Percentiles rank a stretch among this genome's conserved stretches.
These are phyloP conservation scores for Curvularia verruculosa DNA, from an alignment of 2,329 filamentous ascomycete species.

Conservation along the genomic window DNA sequence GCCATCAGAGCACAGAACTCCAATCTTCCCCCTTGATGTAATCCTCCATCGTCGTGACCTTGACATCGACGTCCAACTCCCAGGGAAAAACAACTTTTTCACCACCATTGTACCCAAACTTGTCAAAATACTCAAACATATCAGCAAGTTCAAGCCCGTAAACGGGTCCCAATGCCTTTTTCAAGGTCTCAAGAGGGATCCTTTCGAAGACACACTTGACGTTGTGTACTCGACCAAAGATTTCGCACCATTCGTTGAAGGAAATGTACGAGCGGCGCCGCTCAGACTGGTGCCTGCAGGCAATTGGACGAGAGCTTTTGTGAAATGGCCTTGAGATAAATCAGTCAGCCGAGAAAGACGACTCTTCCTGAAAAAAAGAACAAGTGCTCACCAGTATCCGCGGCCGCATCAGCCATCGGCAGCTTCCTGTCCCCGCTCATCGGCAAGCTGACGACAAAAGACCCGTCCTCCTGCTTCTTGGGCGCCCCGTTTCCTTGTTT, in stretches of 20 bases:
- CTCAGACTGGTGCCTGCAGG: constrained; percentile 35
- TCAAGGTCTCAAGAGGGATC: constrained; percentile 22
- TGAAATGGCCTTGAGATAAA: constrained; percentile 24
- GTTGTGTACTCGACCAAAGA: constrained; percentile 31
- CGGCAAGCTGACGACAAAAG: constrained; percentile 25
- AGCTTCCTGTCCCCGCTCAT: constrained; percentile 28
- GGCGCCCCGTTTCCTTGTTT: constrained; percentile 27
- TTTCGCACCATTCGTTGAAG: constrained; percentile 30
- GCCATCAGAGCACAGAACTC: constrained; percentile 19
- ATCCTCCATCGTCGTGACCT: constrained; percentile 32
- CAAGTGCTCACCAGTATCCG: constrained; percentile 29
- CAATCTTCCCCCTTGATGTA: constrained; percentile 36
- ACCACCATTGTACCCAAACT: constrained; percentile 48
- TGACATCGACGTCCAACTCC: constrained; percentile 28
- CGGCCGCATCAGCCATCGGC: constrained; percentile 21
- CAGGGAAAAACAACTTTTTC: constrained; percentile 42
- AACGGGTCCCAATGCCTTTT: constrained; percentile 27
- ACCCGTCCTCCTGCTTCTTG: constrained; percentile 29
- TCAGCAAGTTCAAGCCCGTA: constrained; percentile 41
- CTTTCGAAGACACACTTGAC: constrained; percentile 27
- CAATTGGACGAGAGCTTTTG: constrained; percentile 30
- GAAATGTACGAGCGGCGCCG: constrained; percentile 27
- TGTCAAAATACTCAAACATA: constrained; percentile 43
- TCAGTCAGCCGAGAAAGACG: neutral
- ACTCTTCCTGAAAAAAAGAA: neutral